Base-by-base conservation (phyloP, 768 basidiomycete species). In the Ramaria rubella region DNA sequence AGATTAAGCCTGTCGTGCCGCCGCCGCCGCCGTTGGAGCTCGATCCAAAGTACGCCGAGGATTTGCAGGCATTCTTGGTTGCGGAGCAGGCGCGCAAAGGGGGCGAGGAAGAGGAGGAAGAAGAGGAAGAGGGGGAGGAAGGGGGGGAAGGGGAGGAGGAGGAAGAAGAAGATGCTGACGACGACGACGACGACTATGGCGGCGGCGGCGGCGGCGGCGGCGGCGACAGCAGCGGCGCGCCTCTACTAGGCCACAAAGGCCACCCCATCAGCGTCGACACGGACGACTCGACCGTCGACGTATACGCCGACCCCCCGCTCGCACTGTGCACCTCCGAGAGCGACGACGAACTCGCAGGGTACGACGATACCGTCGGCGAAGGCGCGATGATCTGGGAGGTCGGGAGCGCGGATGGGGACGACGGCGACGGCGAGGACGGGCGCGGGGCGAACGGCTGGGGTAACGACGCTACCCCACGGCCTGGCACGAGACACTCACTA, bases 1-100 rank as follows among this genome's bases (percentile, higher is more conserved):
- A 48, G 31, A 48, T 56, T 21, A 34, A 19, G 1, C 15, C 43
- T 12, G 19, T 56, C 52, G 26, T n/a, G n/a, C 21, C 7, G 9
- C 69, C 78, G 59, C 78, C 77, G 63, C 80, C 78, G 15, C 72
- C 76, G 33, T 69, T 69, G 0, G 68, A 68, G 33, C 68, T 70
- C 60, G 69, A 78, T 54, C 73, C 81, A 1, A 72, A 72, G 9
- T 82, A 86, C 61, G 81, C 81, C 11, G 76, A 81, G 46, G 86
- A 87, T 63, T 72, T 90, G 49, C 70, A 69, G 49, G 82, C 83
- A 26, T 90, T 90, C 54, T 59, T 89, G 64, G 80, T 83, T 56
- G 83, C 81, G 1, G 88, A 90, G 65, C 62, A 68, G 62, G 59
- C 73, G 81, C 49, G 79, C 73, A 62, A 80, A 77, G 55, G 48